Evolutionary conservation across 352 stramenopile genomes (phyloP).

Genomic region (Hyaloperonospora brassicae): DNA sequence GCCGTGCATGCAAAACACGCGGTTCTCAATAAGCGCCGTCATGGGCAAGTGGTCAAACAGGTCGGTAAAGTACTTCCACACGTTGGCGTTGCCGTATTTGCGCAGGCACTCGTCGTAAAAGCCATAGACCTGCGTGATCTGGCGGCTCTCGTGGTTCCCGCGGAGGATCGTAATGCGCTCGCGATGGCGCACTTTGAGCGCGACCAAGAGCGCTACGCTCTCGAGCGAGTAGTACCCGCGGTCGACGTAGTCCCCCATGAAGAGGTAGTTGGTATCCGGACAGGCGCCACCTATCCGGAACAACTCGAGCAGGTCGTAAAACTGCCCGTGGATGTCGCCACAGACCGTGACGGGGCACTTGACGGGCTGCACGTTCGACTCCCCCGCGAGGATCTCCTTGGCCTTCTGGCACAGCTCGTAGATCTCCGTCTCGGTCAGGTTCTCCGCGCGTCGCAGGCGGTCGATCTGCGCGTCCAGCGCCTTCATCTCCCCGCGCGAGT

Average conservation of each 20-base stretch:
- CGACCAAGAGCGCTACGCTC: slow-evolving; percentile 74
- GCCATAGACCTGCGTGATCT: slow-evolving; percentile 81
- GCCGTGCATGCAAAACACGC: slow-evolving; percentile 87
- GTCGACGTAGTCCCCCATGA: slow-evolving; percentile 88
- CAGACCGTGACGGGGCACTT: slow-evolving; percentile 81
- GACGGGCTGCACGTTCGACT: slow-evolving; percentile 85
- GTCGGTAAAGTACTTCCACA: slow-evolving; percentile 89
- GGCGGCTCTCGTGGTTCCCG: slow-evolving; percentile 72
- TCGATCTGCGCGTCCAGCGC: slow-evolving; percentile 82
- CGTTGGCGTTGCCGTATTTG: slow-evolving; percentile 96
- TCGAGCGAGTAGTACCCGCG: slow-evolving; percentile 85
- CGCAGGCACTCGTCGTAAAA: slow-evolving; percentile 69
- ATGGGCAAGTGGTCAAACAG: slow-evolving; percentile 85
- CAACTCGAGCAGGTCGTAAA: slow-evolving; percentile 85
- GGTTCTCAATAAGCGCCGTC: slow-evolving; percentile 84
- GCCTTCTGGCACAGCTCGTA: slow-evolving; percentile 85
- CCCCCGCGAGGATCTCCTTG: slow-evolving; percentile 80
- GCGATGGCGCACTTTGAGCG: slow-evolving; percentile 79
- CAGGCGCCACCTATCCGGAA: slow-evolving; percentile 84
- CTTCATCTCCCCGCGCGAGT: slow-evolving; percentile 78
- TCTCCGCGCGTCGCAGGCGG: slow-evolving; percentile 76
- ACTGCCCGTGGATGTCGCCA: slow-evolving; percentile 86
- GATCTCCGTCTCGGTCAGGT: slow-evolving; percentile 85
- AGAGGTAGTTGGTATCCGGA: slow-evolving; percentile 87
- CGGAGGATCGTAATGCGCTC: slow-evolving; percentile 82